These are phyloP conservation scores for Diplodia corticola DNA, from an alignment of 2,329 filamentous ascomycete genomes.

Conservation along the genomic window DNA sequence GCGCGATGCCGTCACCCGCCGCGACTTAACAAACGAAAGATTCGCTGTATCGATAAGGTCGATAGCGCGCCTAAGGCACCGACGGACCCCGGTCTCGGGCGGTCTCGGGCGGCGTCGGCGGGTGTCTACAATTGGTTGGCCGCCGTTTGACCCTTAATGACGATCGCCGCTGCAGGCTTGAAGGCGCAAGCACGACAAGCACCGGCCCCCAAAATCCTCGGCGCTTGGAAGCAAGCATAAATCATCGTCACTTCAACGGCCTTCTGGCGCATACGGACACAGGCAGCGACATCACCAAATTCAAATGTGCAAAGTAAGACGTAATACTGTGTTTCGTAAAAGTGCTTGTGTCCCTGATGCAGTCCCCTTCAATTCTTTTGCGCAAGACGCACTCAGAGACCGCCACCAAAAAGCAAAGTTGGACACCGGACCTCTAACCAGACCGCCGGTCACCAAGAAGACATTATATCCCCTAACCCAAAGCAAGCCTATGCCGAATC, in stretches of 20 bases:
- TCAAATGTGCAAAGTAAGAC: not conserved
- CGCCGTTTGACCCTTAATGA: slow-evolving; percentile 11
- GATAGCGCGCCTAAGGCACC: not conserved
- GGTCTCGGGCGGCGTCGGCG: not conserved
- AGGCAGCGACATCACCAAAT: not conserved
- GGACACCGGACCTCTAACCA: slow-evolving; percentile 18
- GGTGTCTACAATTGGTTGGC: not conserved
- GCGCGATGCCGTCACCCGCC: slow-evolving; percentile 17
- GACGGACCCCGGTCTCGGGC: not conserved
- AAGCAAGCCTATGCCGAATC: slow-evolving; percentile 19
- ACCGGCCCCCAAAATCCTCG: slow-evolving; percentile 6
- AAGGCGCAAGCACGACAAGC: slow-evolving; percentile 7
- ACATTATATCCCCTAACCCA: slow-evolving; percentile 18
- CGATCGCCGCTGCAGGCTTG: slow-evolving; percentile 1
- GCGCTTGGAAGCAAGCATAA: slow-evolving; percentile 18
- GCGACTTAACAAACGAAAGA: not conserved
- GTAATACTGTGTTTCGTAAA: slow-evolving; percentile 15
- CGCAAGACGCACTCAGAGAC: slow-evolving; percentile 1
- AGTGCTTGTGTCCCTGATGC: slow-evolving; percentile 15
- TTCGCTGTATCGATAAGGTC: slow-evolving; percentile 19
- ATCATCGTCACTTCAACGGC: slow-evolving; percentile 1
- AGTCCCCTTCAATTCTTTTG: not conserved
- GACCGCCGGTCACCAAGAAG: slow-evolving; percentile 8
- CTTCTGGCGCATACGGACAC: not conserved
- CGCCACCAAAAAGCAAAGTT: not conserved